Evolutionary conservation across 176 grass and related monocot genomes (phyloP).

Genomic region (Typha latifolia): DNA sequence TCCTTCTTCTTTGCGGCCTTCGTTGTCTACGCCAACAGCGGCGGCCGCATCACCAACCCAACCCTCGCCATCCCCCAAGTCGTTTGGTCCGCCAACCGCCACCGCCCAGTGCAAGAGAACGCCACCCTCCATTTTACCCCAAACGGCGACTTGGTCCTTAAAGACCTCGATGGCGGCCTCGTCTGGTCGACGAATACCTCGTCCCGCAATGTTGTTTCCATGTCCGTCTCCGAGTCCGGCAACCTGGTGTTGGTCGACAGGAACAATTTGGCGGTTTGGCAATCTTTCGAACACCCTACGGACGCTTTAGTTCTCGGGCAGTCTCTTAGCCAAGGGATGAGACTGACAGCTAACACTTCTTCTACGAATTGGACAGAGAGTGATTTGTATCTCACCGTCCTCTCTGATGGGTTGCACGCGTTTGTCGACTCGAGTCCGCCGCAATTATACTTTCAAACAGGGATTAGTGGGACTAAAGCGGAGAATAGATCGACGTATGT

Average conservation of each 20-base stretch:
- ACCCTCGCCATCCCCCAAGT: not conserved
- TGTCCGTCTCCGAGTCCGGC: slow-evolving; percentile 22
- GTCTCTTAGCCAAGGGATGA: slow-evolving; percentile 10
- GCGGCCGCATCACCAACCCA: not conserved
- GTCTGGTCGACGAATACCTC: slow-evolving; percentile 25
- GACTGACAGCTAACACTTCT: slow-evolving; percentile 16
- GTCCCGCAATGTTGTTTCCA: not conserved
- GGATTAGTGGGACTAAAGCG: not conserved
- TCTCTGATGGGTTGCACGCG: slow-evolving; percentile 8
- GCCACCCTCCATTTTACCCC: slow-evolving; percentile 23
- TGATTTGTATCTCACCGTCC: slow-evolving; percentile 19
- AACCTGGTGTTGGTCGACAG: slow-evolving; percentile 34
- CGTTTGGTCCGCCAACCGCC: slow-evolving; percentile 39
- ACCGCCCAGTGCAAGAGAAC: slow-evolving; percentile 20
- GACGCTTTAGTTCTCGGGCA: slow-evolving; percentile 28
- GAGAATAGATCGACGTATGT: slow-evolving; percentile 11
- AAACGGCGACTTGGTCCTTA: slow-evolving; percentile 21
- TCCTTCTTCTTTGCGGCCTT: slow-evolving; percentile 28
- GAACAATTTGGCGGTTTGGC: slow-evolving; percentile 33
- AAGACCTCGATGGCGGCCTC: slow-evolving; percentile 4
- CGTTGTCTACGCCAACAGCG: slow-evolving; percentile 12
- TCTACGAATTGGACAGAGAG: slow-evolving; percentile 24
- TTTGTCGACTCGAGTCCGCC: slow-evolving; percentile 24
- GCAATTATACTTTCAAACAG: slow-evolving; percentile 16
- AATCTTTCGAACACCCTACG: slow-evolving; percentile 42